Evolutionary conservation across 2,329 filamentous ascomycete genomes (phyloP), one percentile per base, ranked within the genome.

Genomic region (Lecanicillium sp.): DNA sequence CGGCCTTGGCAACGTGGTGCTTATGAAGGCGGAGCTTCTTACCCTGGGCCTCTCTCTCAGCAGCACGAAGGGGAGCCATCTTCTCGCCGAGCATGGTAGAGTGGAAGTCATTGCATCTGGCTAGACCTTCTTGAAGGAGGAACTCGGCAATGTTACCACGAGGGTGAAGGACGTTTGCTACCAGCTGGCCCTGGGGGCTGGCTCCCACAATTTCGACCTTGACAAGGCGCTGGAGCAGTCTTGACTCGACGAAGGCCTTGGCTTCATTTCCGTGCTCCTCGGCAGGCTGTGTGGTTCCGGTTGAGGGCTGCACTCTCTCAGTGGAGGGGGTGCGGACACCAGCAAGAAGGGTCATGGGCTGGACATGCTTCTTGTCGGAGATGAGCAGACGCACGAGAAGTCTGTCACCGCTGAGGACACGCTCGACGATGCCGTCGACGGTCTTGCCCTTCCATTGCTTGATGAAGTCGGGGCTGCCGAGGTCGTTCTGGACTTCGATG

Each of bases 101-200:
- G 71, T 98, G 93, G 68, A 93, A 90, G 67, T 98, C 93, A 55
- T 90, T 90, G 72, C 91, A 97, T 60, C 89, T 81, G 33, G 91
- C 93, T 48, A 97, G 75, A 58, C 93, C 93, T 45, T 90, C 87
- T 59, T 91, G 83, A 37, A 98, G 81, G 36, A 98, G 68, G 66
- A 95, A 94, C 55, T 87, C 88, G 53, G 90, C 89, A 64, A 98
- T 95, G 67, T 90, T 95, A 54, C 93, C 93, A 52, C 84, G 81
- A 23, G 90, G 90, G 69, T 98, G 93, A 55, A 90, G 77, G 36
- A 98, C 77, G 42, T 83, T 82, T 49, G 87, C 93, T 47, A 98
- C 83, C n/a, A 98, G 78, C 62, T 96, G 87, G 51, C 87, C 87
- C 67, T 96, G 91, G 1, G 89, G 88, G 53, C 88, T 95, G 29